Evolutionary conservation across 1,284 basidiomycete genomes (phyloP), one percentile per base, ranked within the genome.

Genomic region (Anthracocystis panici-leucophaei): DNA sequence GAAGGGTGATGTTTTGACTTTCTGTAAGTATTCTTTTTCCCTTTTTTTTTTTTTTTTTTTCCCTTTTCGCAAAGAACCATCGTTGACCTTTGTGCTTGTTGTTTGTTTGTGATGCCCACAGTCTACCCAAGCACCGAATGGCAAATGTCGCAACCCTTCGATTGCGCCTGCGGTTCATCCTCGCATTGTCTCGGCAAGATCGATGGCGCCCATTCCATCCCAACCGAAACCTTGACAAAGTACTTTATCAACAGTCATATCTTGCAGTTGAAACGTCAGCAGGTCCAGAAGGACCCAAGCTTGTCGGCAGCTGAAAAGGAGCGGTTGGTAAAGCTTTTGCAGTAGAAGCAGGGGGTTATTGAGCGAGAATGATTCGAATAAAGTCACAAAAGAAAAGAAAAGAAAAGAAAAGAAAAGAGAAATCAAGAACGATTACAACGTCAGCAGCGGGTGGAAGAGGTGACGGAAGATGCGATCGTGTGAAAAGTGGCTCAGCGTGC

Each of bases 71-170:
- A n/a, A 18, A 25, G 6, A 8, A 29, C 7, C 11, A 31, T 18
- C 14, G 41, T n/a, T 42, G 29, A 49, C 35, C 11, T 31, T 27
- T 31, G 27, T 48, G 0, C 18, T 21, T 20, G 25, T 55, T 1
- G 16, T 25, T 49, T n/a, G 38, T 4, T n/a, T 31, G 27, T 27
- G 27, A n/a, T 27, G 27, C 18, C 25, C 14, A 20, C 59, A 82
- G 80, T 84, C 73, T 84, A 84, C 55, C 82, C 82, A 23, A 75
- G 69, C 20, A 83, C 82, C 9, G 82, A 84, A 56, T 84, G 81
- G 81, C 35, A 68, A 45, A 84, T 84, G 82, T 57, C 70, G 46
- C 82, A 84, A 59, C 82, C 82, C 0, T 84, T 84, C 59, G 64
- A 74, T 14, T 84, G 82, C 65, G 61, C 64, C 21, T 84, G 82